Conservation (phyloP, 306 rosid species). For the Aeschynomene evenia region DNA sequence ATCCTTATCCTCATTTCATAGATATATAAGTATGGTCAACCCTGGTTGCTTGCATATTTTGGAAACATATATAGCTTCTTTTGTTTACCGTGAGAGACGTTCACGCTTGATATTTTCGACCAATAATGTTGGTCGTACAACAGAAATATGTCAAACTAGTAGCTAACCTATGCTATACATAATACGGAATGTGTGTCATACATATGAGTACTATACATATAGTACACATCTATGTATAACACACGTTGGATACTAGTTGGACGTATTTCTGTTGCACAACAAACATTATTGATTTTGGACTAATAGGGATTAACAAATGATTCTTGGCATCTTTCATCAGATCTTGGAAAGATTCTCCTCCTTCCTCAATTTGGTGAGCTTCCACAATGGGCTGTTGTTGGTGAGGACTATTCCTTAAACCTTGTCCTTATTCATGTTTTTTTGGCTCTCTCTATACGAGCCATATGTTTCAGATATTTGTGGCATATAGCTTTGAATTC, state of each 20-base stretch:
- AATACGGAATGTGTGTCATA: too few species aligned
- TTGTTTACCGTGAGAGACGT: neutral
- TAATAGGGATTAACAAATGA: neutral
- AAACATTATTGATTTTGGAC: neutral
- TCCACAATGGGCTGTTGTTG: conserved; percentile 58
- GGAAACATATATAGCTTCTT: neutral
- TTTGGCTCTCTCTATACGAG: too few species aligned
- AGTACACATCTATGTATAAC: too few species aligned
- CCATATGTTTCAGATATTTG: too few species aligned
- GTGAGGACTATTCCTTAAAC: conserved; percentile 23
- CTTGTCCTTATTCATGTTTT: neutral
- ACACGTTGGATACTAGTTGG: too few species aligned
- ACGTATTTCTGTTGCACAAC: too few species aligned
- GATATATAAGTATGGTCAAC: neutral
- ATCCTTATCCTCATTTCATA: neutral
- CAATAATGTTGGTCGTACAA: too few species aligned
- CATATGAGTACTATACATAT: too few species aligned
- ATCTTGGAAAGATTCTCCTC: conserved; percentile 49
- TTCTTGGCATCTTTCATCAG: conserved; percentile 32
- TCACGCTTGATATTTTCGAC: too few species aligned
- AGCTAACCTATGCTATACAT: too few species aligned
- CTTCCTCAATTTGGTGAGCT: conserved; percentile 45
- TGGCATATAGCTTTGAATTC: neutral
- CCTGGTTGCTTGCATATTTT: neutral
- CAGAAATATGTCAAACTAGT: too few species aligned